Percentiles rank a stretch among this genome's conserved stretches.
Conservation (phyloP, 179 eudicot genomes). For the Vitellaria paradoxa region DNA sequence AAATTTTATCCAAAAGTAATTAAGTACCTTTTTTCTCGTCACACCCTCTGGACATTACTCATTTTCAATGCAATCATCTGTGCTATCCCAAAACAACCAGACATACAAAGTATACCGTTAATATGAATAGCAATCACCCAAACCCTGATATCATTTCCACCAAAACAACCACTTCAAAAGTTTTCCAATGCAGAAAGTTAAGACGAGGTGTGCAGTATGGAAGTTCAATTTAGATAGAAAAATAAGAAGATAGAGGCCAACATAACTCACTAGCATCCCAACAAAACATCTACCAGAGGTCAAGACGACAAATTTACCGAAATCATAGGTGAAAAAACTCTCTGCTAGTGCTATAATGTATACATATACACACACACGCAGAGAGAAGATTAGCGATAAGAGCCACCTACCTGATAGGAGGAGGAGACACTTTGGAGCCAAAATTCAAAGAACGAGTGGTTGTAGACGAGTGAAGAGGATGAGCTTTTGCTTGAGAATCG, state of each 20-base stretch:
- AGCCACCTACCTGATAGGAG: conserved; percentile 11
- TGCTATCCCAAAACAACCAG: not conserved
- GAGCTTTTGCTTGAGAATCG: not conserved
- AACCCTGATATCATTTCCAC: not conserved
- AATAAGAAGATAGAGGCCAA: not conserved
- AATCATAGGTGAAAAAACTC: not conserved
- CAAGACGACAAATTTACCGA: not conserved
- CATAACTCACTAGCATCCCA: not conserved
- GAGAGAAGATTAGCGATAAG: not conserved
- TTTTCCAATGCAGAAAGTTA: not conserved
- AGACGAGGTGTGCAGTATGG: not conserved
- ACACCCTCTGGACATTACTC: not conserved
- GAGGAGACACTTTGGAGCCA: conserved; percentile 1
- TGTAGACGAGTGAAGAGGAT: not conserved
- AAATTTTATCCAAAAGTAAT: not conserved
- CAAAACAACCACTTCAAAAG: not conserved
- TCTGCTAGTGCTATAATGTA: not conserved
- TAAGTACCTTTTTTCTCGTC: not conserved
- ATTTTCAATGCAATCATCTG: not conserved
- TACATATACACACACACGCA: not conserved
- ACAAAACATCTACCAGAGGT: not conserved
- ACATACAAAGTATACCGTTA: not conserved
- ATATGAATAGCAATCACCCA: not conserved
- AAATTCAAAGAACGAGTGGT: conserved; percentile 1
- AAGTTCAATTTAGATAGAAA: not conserved